Conservation (phyloP, 148 eudicot genomes). For the Limonium bicolor region DNA sequence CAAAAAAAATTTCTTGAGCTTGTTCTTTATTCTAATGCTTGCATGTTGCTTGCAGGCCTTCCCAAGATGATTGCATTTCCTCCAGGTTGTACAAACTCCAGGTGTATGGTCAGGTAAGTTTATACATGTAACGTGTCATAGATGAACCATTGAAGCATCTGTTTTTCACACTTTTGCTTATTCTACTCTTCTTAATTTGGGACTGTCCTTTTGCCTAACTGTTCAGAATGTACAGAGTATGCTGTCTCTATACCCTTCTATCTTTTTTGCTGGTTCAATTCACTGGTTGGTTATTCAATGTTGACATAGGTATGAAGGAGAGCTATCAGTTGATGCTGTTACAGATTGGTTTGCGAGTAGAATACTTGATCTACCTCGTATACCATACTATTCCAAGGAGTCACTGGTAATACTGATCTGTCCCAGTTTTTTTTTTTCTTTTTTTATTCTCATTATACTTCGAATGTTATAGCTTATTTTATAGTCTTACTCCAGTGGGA, state of each 20-base stretch:
- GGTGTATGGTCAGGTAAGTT: slow-evolving; percentile 57
- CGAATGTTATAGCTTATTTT: too few species aligned
- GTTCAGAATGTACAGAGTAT: too few species aligned
- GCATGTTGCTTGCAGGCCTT: slow-evolving; percentile 31
- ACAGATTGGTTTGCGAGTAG: slow-evolving; percentile 79
- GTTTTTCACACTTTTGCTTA: too few species aligned
- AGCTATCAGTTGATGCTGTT: slow-evolving; percentile 80
- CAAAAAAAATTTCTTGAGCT: too few species aligned
- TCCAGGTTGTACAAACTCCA: slow-evolving; percentile 52
- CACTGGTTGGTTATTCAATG: not conserved
- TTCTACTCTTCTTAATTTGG: too few species aligned
- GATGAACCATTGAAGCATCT: too few species aligned
- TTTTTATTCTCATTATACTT: too few species aligned
- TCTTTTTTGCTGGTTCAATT: not conserved
- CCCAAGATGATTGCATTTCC: slow-evolving; percentile 68
- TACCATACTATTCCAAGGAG: slow-evolving; percentile 66
- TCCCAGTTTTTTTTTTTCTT: too few species aligned
- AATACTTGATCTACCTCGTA: slow-evolving; percentile 67
- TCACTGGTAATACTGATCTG: slow-evolving; percentile 38
- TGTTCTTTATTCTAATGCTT: too few species aligned
- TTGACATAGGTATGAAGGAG: slow-evolving; percentile 61
- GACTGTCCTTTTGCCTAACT: too few species aligned
- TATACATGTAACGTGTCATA: too few species aligned
- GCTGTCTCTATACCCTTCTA: not conserved
- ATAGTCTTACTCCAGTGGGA: too few species aligned